Evolutionary conservation across 2,329 filamentous ascomycete genomes (phyloP), one percentile per base, ranked within the genome.

Genomic region (Colletotrichum musae): DNA sequence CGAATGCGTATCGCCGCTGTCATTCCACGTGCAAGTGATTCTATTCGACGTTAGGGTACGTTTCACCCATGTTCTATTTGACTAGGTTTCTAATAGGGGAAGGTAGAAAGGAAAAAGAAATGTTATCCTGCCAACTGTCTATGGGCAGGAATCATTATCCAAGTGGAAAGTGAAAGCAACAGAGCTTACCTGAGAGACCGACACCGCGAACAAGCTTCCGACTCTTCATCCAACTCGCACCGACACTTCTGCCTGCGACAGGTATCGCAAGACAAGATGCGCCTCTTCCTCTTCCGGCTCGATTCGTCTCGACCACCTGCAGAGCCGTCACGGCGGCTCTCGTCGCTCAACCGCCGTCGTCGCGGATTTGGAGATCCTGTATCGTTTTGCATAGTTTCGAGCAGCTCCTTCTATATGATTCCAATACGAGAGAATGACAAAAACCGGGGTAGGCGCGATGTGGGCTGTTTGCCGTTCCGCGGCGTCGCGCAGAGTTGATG

Each of bases 201-300:
- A 36, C 70, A 71, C 50, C 70, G 62, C 48, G 66, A 56, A n/a
- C 70, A 71, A 36, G 62, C 45, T 28, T 70, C 66, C 24, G 67
- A 70, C 21, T 71, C 61, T 41, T 65, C 58, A 16, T 71, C 70
- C 2, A 70, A 51, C 26, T 71, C 70, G 18, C 70, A 71, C 16
- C 62, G 54, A 45, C 70, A 71, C 48, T 71, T 71, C 26, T 70
- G 66, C 57, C 66, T 70, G 15, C 68, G 60, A 21, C 70, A 71
- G 6, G 70, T 70, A 43, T 71, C 70, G 21, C 70, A 71, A 5
- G 70, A 71, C 13, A 71, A 58, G n/a, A 71, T 66, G 6, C 70
- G 61, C 41, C 70, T 52, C 57, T 62, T 65, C 10, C 70, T 52
- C 53, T 71, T 71, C n/a, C 67, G 54, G 36, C 51, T 56, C n/a